Base-by-base conservation (phyloP, 129 eudicot species). In the Glebionis coronaria region DNA sequence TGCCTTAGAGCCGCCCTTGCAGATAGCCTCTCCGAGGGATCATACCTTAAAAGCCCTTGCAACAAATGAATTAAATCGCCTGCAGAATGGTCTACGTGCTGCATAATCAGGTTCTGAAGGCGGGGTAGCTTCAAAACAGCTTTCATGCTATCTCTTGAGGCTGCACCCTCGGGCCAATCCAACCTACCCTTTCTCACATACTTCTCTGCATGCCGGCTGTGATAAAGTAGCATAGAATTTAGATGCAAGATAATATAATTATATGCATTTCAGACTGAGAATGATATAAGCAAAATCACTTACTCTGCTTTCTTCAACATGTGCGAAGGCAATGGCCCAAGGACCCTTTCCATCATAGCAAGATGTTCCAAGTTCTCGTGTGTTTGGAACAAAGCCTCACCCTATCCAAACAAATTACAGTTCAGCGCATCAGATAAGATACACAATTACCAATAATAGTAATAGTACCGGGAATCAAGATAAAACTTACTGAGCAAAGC, bases 321-420 rank as follows among this genome's bases (percentile, higher is more conserved):
- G 73, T 90, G 87, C 1, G 63, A 78, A 3, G 97, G 97, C 53
- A 90, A 46, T 0, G 78, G 78, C n/a, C 97, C 97, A 35, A 90
- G 84, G 3, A 90, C 95, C 55, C 88, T 72, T 67, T 90, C 97
- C 97, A 90, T 90, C 97, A 87, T 87, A 53, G 97, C 97, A 70
- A 90, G 97, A 83, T 90, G 97, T 72, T 90, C 97, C 55, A 90
- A 65, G 55, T 90, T 87, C 61, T 90, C 97, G n/a, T 90, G 97
- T 23, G 97, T 90, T 72, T 90, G 97, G 44, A 90, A 90, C 81
- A 90, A 76, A 0, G 97, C 95, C 72, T 87, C 97, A 10, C 97
- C 97, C 97, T 90, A 63, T n/a, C 52, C 42, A 35, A 46, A 40
- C 52, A 54, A 21, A 13, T 15, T 21, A 47, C 8, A 28, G 50